A percentile compares a stretch with the other conserved stretches of the same genome.
phyloP scores from a whole-genome alignment of 495 filamentous ascomycete genomes.

The Daldinia childiae region DNA sequence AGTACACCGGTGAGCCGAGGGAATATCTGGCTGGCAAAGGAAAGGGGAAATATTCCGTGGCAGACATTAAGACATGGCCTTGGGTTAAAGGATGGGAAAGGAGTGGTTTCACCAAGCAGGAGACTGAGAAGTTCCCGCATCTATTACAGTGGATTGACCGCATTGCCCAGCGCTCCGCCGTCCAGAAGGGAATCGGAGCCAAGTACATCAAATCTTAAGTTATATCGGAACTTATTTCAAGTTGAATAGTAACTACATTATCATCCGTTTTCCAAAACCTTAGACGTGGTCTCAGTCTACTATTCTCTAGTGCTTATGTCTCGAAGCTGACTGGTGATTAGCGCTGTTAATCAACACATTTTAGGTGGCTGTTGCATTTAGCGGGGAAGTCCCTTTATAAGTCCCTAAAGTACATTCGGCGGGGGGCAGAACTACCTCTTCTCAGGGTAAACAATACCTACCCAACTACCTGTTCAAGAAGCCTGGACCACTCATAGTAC shows the following conservation, averaged over 20 bases:
- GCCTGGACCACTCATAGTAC: neutral
- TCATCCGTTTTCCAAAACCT: neutral
- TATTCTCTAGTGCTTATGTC: no score
- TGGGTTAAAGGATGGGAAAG: conserved; percentile 60
- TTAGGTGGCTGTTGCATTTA: no score
- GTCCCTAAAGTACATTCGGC: no score
- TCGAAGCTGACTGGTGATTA: no score
- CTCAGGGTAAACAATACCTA: neutral
- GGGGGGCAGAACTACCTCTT: neutral
- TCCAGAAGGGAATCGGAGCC: conserved; percentile 59
- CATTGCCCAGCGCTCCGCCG: conserved; percentile 60
- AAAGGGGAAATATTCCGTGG: conserved; percentile 63
- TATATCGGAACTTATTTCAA: neutral
- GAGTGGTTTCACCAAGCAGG: conserved; percentile 56
- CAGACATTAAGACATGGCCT: conserved; percentile 66
- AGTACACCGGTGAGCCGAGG: conserved; percentile 54
- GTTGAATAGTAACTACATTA: neutral
- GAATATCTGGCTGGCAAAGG: conserved; percentile 65
- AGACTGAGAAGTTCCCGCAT: conserved; percentile 62
- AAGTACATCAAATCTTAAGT: conserved; percentile 48
- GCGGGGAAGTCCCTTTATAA: no score
- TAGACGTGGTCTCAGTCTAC: no score
- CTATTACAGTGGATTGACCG: conserved; percentile 64
- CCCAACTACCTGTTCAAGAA: neutral
- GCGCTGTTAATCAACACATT: no score